A percentile compares a stretch with the other conserved stretches of the same genome.
phyloP scores from a whole-genome alignment of 164 flowering plant genomes.

The Stephania japonica region DNA sequence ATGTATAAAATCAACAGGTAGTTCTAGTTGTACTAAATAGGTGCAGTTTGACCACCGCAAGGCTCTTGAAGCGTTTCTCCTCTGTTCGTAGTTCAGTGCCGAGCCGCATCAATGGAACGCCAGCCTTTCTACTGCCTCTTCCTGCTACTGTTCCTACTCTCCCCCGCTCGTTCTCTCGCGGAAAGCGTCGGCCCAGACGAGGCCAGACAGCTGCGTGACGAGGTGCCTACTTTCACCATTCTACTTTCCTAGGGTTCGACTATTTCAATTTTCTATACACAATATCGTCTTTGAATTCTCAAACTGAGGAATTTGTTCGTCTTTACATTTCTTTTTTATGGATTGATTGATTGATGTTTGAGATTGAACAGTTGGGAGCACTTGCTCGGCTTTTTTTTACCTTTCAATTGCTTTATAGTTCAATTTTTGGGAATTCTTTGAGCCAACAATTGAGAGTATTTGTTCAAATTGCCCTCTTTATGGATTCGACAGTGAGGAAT shows the following conservation, averaged over 20 bases:
- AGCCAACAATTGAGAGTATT: no score
- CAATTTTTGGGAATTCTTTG: background rate
- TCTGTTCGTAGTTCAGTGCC: background rate
- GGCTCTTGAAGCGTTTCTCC: no score
- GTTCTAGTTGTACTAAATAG: no score
- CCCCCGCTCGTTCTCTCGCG: constrained; percentile 25
- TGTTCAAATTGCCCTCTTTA: no score
- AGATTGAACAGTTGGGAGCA: background rate
- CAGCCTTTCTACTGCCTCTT: background rate
- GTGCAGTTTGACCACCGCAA: no score
- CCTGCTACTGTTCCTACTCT: constrained; percentile 9
- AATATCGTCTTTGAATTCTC: background rate
- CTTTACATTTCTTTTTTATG: background rate
- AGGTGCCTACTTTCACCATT: constrained; percentile 34
- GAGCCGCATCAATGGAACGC: background rate
- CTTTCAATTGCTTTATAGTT: no score
- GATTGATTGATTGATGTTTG: no score
- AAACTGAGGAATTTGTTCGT: background rate
- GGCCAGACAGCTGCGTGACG: constrained; percentile 77
- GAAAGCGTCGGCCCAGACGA: constrained; percentile 65
- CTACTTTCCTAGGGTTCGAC: constrained; percentile 3
- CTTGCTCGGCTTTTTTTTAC: background rate
- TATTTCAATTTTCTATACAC: background rate
- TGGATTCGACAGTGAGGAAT: no score
- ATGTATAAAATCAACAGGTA: no score